A percentile compares a stretch with the other conserved stretches of the same genome.
phyloP scores from a whole-genome alignment of 2,329 filamentous ascomycete species.

The Ophiocordyceps camponoti-leonardi region DNA sequence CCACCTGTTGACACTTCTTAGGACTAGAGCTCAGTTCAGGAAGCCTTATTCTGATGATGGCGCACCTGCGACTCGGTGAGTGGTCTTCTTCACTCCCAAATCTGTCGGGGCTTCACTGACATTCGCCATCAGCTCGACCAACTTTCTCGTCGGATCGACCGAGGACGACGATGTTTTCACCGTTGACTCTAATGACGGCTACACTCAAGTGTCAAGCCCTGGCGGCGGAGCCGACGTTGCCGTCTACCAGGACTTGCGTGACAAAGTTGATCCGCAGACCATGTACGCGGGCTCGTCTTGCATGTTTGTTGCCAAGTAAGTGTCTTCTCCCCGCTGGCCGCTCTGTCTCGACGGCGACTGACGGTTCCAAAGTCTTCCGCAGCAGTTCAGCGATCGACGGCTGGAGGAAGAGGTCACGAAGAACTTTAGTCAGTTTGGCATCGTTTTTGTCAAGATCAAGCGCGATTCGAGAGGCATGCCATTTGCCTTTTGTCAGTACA shows the following conservation, averaged over 20 bases:
- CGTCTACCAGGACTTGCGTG: slow-evolving; percentile 1
- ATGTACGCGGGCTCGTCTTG: slow-evolving; percentile 37
- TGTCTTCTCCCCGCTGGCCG: slow-evolving; percentile 6
- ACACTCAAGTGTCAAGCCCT: neutral
- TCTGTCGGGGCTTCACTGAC: neutral
- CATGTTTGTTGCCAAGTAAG: slow-evolving; percentile 51
- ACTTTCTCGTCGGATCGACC: slow-evolving; percentile 5
- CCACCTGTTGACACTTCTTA: neutral
- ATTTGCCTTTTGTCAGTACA: slow-evolving; percentile 47
- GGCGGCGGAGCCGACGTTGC: neutral
- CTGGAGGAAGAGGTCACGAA: slow-evolving; percentile 34
- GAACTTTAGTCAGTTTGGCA: slow-evolving; percentile 35
- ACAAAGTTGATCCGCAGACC: slow-evolving; percentile 28
- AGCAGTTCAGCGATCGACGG: slow-evolving; percentile 28
- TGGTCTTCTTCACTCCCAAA: too few relatives aligned
- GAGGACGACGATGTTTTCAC: slow-evolving; percentile 7
- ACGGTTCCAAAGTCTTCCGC: slow-evolving; percentile 26
- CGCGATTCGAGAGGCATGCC: slow-evolving; percentile 41
- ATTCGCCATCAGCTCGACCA: slow-evolving; percentile 1
- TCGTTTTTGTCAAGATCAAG: slow-evolving; percentile 45
- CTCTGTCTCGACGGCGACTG: slow-evolving; percentile 2
- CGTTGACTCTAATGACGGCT: neutral
- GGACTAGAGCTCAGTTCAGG: slow-evolving; percentile 1
- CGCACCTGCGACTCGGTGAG: slow-evolving; percentile 2
- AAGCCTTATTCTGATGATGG: slow-evolving; percentile 3